phyloP scores from a whole-genome alignment of 192 early-diverging fungal genomes.

The Umbelopsis sp. region DNA sequence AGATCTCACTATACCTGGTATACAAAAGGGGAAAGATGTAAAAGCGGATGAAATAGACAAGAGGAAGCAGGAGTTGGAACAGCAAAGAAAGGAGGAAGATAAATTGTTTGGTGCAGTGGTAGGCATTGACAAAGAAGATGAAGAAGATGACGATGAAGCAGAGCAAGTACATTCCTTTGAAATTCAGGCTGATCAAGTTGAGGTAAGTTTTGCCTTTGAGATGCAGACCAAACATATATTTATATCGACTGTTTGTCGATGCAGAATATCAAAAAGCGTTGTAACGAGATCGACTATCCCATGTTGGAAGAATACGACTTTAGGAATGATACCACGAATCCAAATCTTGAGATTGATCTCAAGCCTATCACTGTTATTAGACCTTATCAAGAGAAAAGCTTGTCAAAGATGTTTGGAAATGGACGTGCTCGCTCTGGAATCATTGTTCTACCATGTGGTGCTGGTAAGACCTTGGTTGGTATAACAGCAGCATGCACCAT shows the following conservation, averaged over 20 bases:
- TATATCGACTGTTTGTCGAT: neutral
- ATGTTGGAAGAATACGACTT: slow-evolving; percentile 99
- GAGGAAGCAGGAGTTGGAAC: slow-evolving; percentile 30
- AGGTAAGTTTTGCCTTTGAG: slow-evolving; percentile 39
- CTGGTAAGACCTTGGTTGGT: slow-evolving; percentile 97
- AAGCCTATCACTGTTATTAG: slow-evolving; percentile 94
- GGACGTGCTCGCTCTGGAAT: slow-evolving; percentile 88
- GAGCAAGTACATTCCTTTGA: slow-evolving; percentile 82
- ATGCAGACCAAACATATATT: neutral
- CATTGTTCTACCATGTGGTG: slow-evolving; percentile 98
- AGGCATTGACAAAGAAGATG: slow-evolving; percentile 60
- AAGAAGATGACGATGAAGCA: slow-evolving; percentile 73
- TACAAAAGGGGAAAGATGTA: slow-evolving; percentile 53
- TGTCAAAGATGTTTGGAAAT: slow-evolving; percentile 97
- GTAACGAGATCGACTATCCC: slow-evolving; percentile 90
- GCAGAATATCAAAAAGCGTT: slow-evolving; percentile 79
- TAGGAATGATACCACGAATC: slow-evolving; percentile 66
- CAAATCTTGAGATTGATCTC: slow-evolving; percentile 76
- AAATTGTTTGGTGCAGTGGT: slow-evolving; percentile 49
- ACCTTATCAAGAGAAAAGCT: slow-evolving; percentile 86
- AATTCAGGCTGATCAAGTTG: slow-evolving; percentile 65
- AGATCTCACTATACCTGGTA: slow-evolving; percentile 67
- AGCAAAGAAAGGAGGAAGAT: slow-evolving; percentile 37
- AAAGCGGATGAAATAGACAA: slow-evolving; percentile 28
- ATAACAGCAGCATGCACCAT: slow-evolving; percentile 98